Base-by-base conservation (phyloP, 768 basidiomycete genomes). In the Leccinum boreale region DNA sequence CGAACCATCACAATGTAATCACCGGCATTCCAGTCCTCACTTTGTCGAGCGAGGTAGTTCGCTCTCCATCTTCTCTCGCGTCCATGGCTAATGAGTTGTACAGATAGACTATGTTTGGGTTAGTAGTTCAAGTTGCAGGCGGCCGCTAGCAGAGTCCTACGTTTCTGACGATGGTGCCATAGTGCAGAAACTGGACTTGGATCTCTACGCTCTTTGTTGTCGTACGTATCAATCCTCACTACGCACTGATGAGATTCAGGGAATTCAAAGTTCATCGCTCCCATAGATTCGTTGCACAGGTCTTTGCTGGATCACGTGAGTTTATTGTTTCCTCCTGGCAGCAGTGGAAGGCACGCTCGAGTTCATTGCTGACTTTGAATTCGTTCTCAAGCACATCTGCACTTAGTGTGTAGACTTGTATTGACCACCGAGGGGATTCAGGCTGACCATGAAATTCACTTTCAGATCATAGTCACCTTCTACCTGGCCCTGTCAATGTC, bases 41-140 rank as follows among this genome's bases (percentile, higher is more conserved):
- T 21, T 49, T 65, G 21, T 23, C 59, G 11, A 50, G 55, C 51
- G 63, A 65, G 52, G 63, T 61, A 50, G 24, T 11, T 63, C 11
- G 5, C 55, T n/a, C 17, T 6, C 5, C 14, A 29, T 23, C 14
- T 4, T 8, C 21, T 35, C 15, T 2, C 5, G 36, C 8, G 5
- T n/a, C 35, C 2, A 15, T 12, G 6, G 9, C 2, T 58, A 2
- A 62, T 19, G 7, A 11, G 15, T 23, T 31, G 7, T n/a, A 42
- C 29, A 65, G 64, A 47, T 65, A 44, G 33, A 59, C 15, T 44
- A 57, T 10, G 5, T 65, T 12, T 65, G 63, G 63, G 63, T 65
- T 21, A 45, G 57, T 26, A n/a, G 26, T 3, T 21, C 31, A 4
- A 21, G 1, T 9, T 11, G 9, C 28, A 28, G 28, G 36, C 7